These are phyloP conservation scores for Pseudopithomyces chartarum DNA, from an alignment of 2,329 filamentous ascomycete species.

Conservation along the genomic window DNA sequence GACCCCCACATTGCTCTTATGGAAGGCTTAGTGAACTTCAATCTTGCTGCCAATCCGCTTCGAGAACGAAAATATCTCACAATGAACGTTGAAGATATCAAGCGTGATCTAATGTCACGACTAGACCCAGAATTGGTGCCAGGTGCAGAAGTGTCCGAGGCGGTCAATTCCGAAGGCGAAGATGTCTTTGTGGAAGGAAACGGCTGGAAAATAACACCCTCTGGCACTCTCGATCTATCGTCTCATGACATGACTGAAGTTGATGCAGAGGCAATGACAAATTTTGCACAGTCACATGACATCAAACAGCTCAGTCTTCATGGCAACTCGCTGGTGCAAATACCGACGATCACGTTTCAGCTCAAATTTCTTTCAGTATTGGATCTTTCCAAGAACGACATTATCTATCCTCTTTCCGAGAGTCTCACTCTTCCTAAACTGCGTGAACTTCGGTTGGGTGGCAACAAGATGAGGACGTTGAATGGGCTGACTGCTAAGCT, in stretches of 20 bases:
- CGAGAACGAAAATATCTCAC: constrained; percentile 84
- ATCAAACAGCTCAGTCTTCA: constrained; percentile 70
- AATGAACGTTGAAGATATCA: constrained; percentile 80
- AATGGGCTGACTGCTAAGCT: constrained; percentile 69
- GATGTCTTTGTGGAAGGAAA: constrained; percentile 8
- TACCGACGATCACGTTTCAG: constrained; percentile 74
- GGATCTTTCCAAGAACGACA: constrained; percentile 77
- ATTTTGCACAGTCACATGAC: constrained; percentile 53
- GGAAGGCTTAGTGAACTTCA: constrained; percentile 75
- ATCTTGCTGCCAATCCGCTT: constrained; percentile 86
- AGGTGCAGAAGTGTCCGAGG: constrained; percentile 2
- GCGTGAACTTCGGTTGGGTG: constrained; percentile 75
- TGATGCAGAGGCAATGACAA: constrained; percentile 43
- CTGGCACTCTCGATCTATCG: constrained; percentile 50
- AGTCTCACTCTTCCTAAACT: constrained; percentile 73
- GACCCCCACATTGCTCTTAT: constrained; percentile 80
- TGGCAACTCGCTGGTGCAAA: constrained; percentile 72
- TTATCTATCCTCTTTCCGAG: constrained; percentile 49
- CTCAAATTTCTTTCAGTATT: constrained; percentile 72
- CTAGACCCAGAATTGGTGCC: constrained; percentile 58
- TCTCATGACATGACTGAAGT: constrained; percentile 46
- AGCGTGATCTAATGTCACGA: constrained; percentile 70
- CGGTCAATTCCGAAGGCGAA: constrained; percentile 9
- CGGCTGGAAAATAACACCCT: constrained; percentile 39
- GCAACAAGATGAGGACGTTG: constrained; percentile 72